phyloP scores from a whole-genome alignment of 192 early-diverging fungal genomes.

The Coemansia sp. region DNA sequence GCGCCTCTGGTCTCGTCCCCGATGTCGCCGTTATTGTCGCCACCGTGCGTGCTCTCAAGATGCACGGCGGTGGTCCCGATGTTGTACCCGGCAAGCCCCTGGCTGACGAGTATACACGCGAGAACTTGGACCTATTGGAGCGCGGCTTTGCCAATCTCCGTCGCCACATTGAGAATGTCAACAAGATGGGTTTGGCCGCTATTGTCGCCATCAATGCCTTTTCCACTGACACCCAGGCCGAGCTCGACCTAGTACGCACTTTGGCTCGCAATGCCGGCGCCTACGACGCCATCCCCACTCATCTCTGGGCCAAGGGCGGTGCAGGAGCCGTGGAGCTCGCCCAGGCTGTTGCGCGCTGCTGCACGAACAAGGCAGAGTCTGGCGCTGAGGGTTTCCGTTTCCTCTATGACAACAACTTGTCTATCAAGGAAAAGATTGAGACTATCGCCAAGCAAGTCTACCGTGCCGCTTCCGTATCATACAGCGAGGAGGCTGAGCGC shows the following conservation, averaged over 20 bases:
- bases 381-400: slow-evolving; percentile 64
- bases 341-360: slow-evolving; percentile 77
- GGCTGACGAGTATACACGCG: slow-evolving; percentile 81
- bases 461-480: slow-evolving; percentile 88
- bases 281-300: slow-evolving; percentile 76
- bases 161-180: slow-evolving; percentile 91
- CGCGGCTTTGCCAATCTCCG: slow-evolving; percentile 83
- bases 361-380: slow-evolving; percentile 35
- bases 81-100: slow-evolving; percentile 89
- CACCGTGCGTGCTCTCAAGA: slow-evolving; percentile 92
- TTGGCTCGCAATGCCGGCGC: slow-evolving; percentile 84
- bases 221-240: slow-evolving; percentile 80
- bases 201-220: slow-evolving; percentile 94
- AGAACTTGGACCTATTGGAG: slow-evolving; percentile 83
- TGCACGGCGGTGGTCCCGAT: slow-evolving; percentile 96
- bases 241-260: slow-evolving; percentile 74
- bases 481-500: slow-evolving; percentile 76
- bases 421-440: slow-evolving; percentile 91
- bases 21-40: slow-evolving; percentile 92
- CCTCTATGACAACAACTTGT: slow-evolving; percentile 78
- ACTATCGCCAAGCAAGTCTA: slow-evolving; percentile 92
- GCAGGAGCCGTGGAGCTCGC: slow-evolving; percentile 85
- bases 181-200: slow-evolving; percentile 83
- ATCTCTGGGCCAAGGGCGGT: slow-evolving; percentile 96
- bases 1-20: slow-evolving; percentile 81